Percentiles rank a stretch among this genome's conserved stretches.
These are phyloP conservation scores for Xylariales sp. DNA, from an alignment of 2,329 filamentous ascomycete genomes.

Conservation along the genomic window DNA sequence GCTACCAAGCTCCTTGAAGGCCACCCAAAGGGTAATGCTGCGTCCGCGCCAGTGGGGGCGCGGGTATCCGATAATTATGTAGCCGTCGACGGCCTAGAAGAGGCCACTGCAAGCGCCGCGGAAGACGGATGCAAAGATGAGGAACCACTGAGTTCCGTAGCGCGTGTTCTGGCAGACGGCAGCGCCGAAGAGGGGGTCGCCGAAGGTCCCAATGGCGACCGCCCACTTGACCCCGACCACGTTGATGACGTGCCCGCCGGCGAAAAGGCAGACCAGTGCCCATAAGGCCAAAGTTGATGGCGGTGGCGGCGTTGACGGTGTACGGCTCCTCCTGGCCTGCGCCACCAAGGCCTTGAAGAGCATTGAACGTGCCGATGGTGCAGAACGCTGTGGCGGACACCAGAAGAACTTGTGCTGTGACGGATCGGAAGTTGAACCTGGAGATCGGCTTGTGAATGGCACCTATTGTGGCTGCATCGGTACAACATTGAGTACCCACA, in stretches of 20 bases:
- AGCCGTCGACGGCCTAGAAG: constrained; percentile 9
- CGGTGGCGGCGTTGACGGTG: constrained; percentile 16
- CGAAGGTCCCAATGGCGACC: constrained; percentile 18
- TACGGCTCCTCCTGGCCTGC: constrained; percentile 9
- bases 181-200: constrained; percentile 20
- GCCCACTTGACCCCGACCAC: constrained; percentile 15
- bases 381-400: not conserved
- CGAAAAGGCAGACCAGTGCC: constrained; percentile 18
- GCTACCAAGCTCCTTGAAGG: constrained; percentile 3
- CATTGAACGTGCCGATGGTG: constrained; percentile 1
- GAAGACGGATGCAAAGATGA: constrained; percentile 19
- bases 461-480: no score
- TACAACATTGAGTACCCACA: no score
- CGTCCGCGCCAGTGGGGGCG: constrained; percentile 7
- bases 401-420: not conserved
- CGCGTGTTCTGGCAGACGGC: constrained; percentile 22
- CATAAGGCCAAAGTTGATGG: constrained; percentile 20
- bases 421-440: not conserved
- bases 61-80: constrained; percentile 10
- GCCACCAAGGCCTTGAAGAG: not conserved
- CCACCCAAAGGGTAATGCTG: not conserved
- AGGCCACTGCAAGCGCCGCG: constrained; percentile 17
- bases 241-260: constrained; percentile 17
- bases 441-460: no score
- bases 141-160: constrained; percentile 19